A percentile compares a stretch with the other conserved stretches of the same genome.
These are phyloP conservation scores for Candida fluviatilis DNA, from an alignment of 805 yeast genomes.

Conservation along the genomic window DNA sequence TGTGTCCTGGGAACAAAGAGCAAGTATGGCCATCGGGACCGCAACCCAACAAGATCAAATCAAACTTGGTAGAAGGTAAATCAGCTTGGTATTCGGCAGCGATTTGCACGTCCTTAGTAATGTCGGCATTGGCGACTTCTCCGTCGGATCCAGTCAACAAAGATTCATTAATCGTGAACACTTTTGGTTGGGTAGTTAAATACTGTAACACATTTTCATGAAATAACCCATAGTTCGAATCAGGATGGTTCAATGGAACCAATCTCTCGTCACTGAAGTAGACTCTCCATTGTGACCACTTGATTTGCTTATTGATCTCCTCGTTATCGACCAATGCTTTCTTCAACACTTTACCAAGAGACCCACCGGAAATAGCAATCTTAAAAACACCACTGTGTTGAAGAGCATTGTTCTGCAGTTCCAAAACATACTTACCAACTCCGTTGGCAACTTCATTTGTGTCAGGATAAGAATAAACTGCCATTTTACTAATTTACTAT, in stretches of 20 bases:
- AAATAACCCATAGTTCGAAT: conserved; percentile 83
- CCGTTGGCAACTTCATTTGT: conserved; percentile 59
- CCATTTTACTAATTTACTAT: conserved; percentile 14
- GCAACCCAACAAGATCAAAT: conserved; percentile 76
- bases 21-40: conserved; percentile 98
- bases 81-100: conserved; percentile 60
- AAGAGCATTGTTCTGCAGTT: conserved; percentile 60
- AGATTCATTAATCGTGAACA: conserved; percentile 61
- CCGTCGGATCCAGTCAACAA: conserved; percentile 51
- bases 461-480: conserved; percentile 48
- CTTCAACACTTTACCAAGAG: conserved; percentile 70
- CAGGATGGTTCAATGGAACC: conserved; percentile 76
- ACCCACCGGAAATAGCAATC: conserved; percentile 89
- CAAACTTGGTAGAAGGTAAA: conserved; percentile 52
- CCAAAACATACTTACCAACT: conserved; percentile 60
- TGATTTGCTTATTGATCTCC: conserved; percentile 38
- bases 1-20: conserved; percentile 85
- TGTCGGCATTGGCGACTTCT: conserved; percentile 40
- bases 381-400: conserved; percentile 46
- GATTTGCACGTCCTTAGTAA: conserved; percentile 43
- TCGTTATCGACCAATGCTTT: conserved; percentile 62
- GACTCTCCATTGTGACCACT: conserved; percentile 76
- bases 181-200: conserved; percentile 50
- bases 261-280: conserved; percentile 89
- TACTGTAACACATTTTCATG: conserved; percentile 55